Base-by-base conservation (phyloP, 805 yeast species). In the Lipomyces mesembrius region DNA sequence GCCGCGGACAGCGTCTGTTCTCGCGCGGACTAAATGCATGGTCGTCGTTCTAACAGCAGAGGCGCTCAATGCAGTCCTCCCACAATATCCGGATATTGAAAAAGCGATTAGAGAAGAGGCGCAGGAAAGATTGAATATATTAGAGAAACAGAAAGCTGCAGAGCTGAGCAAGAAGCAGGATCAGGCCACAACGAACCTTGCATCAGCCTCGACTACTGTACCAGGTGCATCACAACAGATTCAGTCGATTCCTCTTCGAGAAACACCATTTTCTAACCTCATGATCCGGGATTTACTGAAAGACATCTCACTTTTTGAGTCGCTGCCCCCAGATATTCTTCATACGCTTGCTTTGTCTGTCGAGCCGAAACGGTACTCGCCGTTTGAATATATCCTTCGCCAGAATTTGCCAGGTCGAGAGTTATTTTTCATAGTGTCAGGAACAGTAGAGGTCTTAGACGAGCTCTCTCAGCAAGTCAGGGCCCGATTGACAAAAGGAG, bases 1-100 rank as follows among this genome's bases (percentile, higher is more conserved):
- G 60, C 92, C 93, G 22, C 79, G 94, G 71, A 89, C 93, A 0
- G 94, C 94, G 0, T 88, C 92, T 1, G 92, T 89, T 14, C 85
- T 89, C 27, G 89, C 93, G 2, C 78, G 88, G 67, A 84, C 90
- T 0, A 84, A 82, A 71, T 91, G 90, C 0, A 77, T 90, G 60
- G 79, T 88, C 5, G 92, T 91, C 1, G 89, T 88, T 0, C 78
- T 89, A 56, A 88, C 92, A 0, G 84, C 87, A 17, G 90, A 87
- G 64, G 83, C 87, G 11, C 80, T 89, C 59, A 83, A 84, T 67
- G 77, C 80, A 11, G 89, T 89, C 0, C 78, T 89, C 29, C 85
- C 87, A 0, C 83, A 82, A 64, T 88, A 85, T 75, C 93, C 94
- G 0, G 75, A 78, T 2, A 84, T 89, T 52, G 93, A 89, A 74